Percentiles rank a stretch among this genome's conserved stretches.
Evolutionary conservation across 2,329 filamentous ascomycete species (phyloP).

Genomic region (Exophiala sideris): DNA sequence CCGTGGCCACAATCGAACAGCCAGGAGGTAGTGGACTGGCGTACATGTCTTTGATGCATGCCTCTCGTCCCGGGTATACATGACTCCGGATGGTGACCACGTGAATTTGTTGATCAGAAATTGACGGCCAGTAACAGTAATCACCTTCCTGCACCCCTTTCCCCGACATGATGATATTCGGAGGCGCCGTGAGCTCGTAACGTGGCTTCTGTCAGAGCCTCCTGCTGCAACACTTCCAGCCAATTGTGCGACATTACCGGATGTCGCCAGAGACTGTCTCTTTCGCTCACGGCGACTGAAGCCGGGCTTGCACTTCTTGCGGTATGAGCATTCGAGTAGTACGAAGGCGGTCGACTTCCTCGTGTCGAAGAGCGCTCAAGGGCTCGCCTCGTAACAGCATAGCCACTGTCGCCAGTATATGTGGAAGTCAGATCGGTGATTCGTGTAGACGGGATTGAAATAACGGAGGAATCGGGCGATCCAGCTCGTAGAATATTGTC

Average conservation of each 20-base stretch:
- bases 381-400: conserved; percentile 7
- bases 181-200: background rate
- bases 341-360: conserved; percentile 16
- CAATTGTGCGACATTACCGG: conserved; percentile 21
- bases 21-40: too few relatives aligned
- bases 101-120: background rate
- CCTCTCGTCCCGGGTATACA: too few relatives aligned
- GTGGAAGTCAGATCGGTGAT: conserved; percentile 23
- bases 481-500: conserved; percentile 6
- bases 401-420: conserved; percentile 20
- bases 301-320: conserved; percentile 16
- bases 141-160: background rate
- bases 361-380: conserved; percentile 11
- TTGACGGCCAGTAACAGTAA: background rate
- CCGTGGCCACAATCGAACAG: too few relatives aligned
- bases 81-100: too few relatives aligned
- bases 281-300: conserved; percentile 40
- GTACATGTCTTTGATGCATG: too few relatives aligned
- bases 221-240: conserved; percentile 13
- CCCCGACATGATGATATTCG: background rate
- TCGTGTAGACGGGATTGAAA: conserved; percentile 26
- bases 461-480: conserved; percentile 23
- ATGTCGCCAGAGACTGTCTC: conserved; percentile 49
- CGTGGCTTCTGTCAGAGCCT: background rate
- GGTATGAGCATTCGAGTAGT: conserved; percentile 1